These are phyloP conservation scores for Tripterygium wilfordii DNA, from an alignment of 177 flowering plant species.

Conservation along the genomic window DNA sequence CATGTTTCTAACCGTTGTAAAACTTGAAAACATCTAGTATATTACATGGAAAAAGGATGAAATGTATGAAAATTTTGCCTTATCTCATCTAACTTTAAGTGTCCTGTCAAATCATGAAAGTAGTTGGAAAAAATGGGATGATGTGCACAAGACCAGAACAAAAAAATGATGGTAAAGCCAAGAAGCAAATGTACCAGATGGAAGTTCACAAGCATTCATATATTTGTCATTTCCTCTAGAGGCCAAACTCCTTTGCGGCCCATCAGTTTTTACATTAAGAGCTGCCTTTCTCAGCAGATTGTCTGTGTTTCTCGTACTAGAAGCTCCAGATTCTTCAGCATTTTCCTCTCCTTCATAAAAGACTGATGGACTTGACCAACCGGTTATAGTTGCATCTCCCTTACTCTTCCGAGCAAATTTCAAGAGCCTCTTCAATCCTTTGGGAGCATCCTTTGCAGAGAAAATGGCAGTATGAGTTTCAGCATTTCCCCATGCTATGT, in stretches of 20 bases:
- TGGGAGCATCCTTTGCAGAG: conserved; percentile 79
- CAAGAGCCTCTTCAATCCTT: conserved; percentile 84
- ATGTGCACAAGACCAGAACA: neutral
- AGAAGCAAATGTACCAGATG: conserved; percentile 25
- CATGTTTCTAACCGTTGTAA: no score
- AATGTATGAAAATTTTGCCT: no score
- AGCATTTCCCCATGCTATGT: conserved; percentile 80
- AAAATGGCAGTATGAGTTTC: conserved; percentile 68
- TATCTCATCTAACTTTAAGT: no score
- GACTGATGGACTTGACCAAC: conserved; percentile 75
- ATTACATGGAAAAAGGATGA: no score
- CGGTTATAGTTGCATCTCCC: conserved; percentile 51
- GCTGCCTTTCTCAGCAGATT: conserved; percentile 53
- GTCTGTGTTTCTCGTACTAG: conserved; percentile 45
- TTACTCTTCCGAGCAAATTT: conserved; percentile 85
- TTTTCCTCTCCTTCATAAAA: conserved; percentile 90
- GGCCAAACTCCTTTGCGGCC: conserved; percentile 32
- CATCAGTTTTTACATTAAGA: conserved; percentile 40
- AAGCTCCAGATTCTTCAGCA: conserved; percentile 51
- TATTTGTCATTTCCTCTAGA: conserved; percentile 27
- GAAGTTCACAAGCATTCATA: conserved; percentile 23
- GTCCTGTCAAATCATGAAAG: no score
- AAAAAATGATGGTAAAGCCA: neutral
- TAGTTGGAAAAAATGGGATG: no score
- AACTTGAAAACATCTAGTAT: no score